These are phyloP conservation scores for Tarenaya hassleriana DNA, from an alignment of 345 rosid genomes.

Conservation along the genomic window DNA sequence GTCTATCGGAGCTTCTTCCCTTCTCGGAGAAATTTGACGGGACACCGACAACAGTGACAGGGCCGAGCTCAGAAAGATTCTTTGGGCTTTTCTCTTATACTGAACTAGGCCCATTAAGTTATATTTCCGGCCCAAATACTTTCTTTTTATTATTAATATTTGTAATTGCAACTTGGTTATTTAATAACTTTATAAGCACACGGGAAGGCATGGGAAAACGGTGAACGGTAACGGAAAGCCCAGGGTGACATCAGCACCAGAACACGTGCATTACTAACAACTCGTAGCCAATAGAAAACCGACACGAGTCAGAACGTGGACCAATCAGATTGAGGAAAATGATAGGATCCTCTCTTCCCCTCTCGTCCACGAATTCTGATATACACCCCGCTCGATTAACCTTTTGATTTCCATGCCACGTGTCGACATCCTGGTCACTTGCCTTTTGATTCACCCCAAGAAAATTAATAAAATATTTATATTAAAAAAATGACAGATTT, in stretches of 20 bases:
- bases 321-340: conserved; percentile 51
- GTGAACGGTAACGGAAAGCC: too few species aligned
- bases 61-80: conserved; percentile 3
- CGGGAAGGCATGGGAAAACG: too few species aligned
- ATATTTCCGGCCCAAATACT: too few species aligned
- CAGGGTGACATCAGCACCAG: conserved; percentile 6
- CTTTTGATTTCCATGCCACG: conserved; percentile 49
- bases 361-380: conserved; percentile 90
- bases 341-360: conserved; percentile 61
- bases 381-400: conserved; percentile 28
- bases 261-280: background rate
- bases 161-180: too few species aligned
- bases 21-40: conserved; percentile 3
- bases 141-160: too few species aligned
- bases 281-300: background rate
- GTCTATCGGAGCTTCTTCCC: conserved; percentile 3
- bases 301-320: conserved; percentile 56
- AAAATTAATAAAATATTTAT: conserved; percentile 19
- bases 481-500: conserved; percentile 5
- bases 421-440: conserved; percentile 33
- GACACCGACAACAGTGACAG: background rate
- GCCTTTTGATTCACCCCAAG: conserved; percentile 24
- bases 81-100: conserved; percentile 12
- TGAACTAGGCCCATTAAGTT: too few species aligned
- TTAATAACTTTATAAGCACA: too few species aligned